phyloP scores from a whole-genome alignment of 177 flowering plant genomes.

The Vitis hybrid region DNA sequence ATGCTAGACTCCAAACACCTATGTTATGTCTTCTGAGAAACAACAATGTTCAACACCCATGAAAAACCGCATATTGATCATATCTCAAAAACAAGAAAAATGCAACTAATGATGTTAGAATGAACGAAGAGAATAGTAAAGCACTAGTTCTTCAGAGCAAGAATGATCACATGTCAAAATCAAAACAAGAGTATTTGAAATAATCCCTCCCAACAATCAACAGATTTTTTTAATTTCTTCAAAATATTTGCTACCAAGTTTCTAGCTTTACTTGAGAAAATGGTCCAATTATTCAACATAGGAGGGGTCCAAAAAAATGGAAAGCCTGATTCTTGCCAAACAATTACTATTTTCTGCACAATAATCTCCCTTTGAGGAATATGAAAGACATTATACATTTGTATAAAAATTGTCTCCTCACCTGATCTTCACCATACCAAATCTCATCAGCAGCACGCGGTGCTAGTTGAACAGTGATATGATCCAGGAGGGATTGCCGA shows the following conservation, averaged over 20 bases:
- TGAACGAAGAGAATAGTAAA: neutral
- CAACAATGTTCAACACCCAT: neutral
- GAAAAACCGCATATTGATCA: neutral
- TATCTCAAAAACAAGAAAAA: neutral
- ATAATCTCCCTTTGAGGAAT: no score
- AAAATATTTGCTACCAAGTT: no score
- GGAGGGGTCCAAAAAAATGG: no score
- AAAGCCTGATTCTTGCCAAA: no score
- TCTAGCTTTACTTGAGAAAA: no score
- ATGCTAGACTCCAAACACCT: neutral
- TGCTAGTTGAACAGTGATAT: slow-evolving; percentile 89
- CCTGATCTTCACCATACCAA: slow-evolving; percentile 84
- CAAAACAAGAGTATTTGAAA: neutral
- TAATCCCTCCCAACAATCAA: no score
- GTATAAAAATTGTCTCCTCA: slow-evolving; percentile 18
- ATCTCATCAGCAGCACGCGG: slow-evolving; percentile 98
- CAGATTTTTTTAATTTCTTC: no score
- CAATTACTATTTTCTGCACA: no score
- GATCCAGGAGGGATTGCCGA: slow-evolving; percentile 84
- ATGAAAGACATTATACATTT: no score
- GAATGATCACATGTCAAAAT: neutral
- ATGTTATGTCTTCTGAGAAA: neutral
- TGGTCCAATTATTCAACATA: no score
- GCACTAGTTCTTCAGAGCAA: neutral
- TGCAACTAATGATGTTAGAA: no score